phyloP scores from a whole-genome alignment of 345 rosid genomes.

The Rhodamnia argentea region DNA sequence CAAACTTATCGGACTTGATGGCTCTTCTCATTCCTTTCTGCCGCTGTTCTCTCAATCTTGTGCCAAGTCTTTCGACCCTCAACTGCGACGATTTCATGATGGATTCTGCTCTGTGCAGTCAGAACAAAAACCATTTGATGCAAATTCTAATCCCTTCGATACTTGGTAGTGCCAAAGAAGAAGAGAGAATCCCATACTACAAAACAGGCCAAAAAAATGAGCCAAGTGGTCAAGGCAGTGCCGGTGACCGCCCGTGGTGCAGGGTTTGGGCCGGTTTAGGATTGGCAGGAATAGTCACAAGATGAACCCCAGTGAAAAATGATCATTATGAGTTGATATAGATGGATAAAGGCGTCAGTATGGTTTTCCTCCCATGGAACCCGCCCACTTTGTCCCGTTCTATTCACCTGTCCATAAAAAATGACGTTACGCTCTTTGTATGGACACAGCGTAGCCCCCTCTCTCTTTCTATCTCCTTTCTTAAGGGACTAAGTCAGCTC shows the following conservation, averaged over 20 bases:
- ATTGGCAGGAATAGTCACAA: background rate
- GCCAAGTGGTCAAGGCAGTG: background rate
- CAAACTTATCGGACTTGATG: background rate
- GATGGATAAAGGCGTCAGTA: background rate
- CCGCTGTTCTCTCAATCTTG: background rate
- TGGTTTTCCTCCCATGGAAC: background rate
- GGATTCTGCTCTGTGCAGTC: background rate
- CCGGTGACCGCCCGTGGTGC: background rate
- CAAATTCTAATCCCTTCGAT: too few relatives aligned
- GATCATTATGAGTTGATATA: background rate
- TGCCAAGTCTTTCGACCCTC: background rate
- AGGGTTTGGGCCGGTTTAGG: background rate
- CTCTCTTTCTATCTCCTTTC: background rate
- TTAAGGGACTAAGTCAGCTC: background rate
- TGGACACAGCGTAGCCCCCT: background rate
- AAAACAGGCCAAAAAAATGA: background rate
- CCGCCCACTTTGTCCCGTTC: background rate
- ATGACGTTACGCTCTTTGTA: background rate
- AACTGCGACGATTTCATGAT: background rate
- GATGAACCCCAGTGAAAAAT: background rate
- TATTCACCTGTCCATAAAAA: background rate
- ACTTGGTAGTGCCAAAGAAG: background rate
- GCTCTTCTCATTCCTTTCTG: background rate
- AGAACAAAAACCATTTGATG: background rate
- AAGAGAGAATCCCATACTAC: background rate